Evolutionary conservation across 495 filamentous ascomycete species (phyloP).

Genomic region (Clohesyomyces aquaticus): DNA sequence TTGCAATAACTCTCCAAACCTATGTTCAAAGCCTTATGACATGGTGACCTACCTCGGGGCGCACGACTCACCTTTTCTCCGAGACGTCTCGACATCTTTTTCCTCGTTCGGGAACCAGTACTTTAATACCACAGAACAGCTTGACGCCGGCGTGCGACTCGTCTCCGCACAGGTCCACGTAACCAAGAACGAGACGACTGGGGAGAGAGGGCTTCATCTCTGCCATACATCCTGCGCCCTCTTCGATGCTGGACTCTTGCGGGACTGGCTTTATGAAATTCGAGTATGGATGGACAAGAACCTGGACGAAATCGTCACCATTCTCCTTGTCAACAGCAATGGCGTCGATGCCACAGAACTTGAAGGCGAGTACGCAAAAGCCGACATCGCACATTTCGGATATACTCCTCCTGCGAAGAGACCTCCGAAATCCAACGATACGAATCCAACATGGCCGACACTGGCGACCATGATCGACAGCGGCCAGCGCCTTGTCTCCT

Average conservation of each 20-base stretch:
- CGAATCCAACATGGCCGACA: conserved; percentile 43
- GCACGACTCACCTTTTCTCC: conserved; percentile 65
- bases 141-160: conserved; percentile 46
- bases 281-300: conserved; percentile 45
- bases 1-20: conserved; percentile 65
- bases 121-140: conserved; percentile 44
- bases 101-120: conserved; percentile 45
- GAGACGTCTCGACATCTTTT: conserved; percentile 52
- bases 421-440: conserved; percentile 55
- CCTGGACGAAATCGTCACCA: conserved; percentile 46
- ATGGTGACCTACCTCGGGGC: conserved; percentile 66
- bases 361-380: conserved; percentile 37
- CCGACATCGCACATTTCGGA: conserved; percentile 40
- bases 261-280: conserved; percentile 43
- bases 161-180: conserved; percentile 44
- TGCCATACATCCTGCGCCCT: conserved; percentile 46
- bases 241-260: conserved; percentile 43
- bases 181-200: conserved; percentile 50
- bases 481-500: conserved; percentile 42
- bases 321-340: conserved; percentile 45
- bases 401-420: conserved; percentile 35
- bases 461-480: conserved; percentile 40
- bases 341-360: conserved; percentile 28
- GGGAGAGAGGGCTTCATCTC: conserved; percentile 36
- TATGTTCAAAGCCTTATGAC: conserved; percentile 62